A percentile compares a stretch with the other conserved stretches of the same genome.
Evolutionary conservation across 352 stramenopile species (phyloP).

Genomic region (Elongisporangium senticosum): DNA sequence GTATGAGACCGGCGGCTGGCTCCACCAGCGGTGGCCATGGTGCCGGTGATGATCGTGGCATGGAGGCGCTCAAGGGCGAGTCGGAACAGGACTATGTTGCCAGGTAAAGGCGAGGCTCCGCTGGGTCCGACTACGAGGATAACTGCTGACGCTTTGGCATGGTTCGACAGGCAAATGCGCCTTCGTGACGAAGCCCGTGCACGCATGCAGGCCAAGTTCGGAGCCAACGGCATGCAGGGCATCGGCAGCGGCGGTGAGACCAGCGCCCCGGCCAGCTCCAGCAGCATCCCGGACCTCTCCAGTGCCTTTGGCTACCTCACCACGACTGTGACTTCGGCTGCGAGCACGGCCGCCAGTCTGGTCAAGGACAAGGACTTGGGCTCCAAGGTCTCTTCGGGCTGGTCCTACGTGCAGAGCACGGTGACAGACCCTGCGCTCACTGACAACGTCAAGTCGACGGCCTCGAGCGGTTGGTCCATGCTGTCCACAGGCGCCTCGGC

Average conservation of each 20-base stretch:
- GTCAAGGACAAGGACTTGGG: constrained; percentile 75
- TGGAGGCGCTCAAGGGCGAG: constrained; percentile 80
- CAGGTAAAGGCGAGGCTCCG: not conserved
- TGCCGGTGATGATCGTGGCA: constrained; percentile 48
- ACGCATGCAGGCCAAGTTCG: constrained; percentile 80
- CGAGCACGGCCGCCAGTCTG: constrained; percentile 55
- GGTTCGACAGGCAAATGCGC: constrained; percentile 38
- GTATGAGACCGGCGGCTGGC: constrained; percentile 31
- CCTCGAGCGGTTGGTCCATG: constrained; percentile 65
- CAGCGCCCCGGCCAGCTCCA: constrained; percentile 25
- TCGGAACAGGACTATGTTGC: constrained; percentile 73
- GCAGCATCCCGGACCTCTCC: constrained; percentile 50
- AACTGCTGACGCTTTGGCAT: not conserved
- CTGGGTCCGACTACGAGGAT: constrained; percentile 1
- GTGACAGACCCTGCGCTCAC: constrained; percentile 65
- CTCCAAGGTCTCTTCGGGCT: constrained; percentile 72
- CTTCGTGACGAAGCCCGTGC: constrained; percentile 70
- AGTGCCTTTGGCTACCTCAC: constrained; percentile 72
- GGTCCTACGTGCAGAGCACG: constrained; percentile 71
- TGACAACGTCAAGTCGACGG: constrained; percentile 77
- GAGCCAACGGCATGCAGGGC: constrained; percentile 62
- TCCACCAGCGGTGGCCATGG: constrained; percentile 21
- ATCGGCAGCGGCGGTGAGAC: constrained; percentile 72
- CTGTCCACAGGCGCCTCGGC: constrained; percentile 61
- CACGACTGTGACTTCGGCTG: constrained; percentile 61